These are phyloP conservation scores for Boletus reticulatus DNA, from an alignment of 768 basidiomycete genomes.

Conservation along the genomic window DNA sequence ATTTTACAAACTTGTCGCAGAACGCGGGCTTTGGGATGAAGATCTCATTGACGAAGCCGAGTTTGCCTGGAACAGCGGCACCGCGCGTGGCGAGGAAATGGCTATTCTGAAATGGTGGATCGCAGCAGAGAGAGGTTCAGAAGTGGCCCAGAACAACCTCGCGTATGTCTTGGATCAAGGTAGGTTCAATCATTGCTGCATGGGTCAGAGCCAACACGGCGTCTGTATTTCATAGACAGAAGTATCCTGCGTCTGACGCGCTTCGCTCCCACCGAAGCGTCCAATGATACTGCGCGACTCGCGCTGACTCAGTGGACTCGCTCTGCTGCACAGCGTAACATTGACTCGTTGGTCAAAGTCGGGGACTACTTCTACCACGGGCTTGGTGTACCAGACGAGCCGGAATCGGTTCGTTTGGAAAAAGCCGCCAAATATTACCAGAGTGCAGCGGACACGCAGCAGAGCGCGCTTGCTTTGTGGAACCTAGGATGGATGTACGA, in stretches of 20 bases:
- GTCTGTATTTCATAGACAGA: conserved; percentile 47
- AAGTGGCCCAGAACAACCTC: conserved; percentile 93
- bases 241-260: conserved; percentile 66
- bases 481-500: conserved; percentile 99
- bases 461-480: conserved; percentile 96
- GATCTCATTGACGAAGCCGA: conserved; percentile 82
- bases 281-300: conserved; percentile 77
- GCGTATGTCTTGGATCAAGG: conserved; percentile 93
- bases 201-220: conserved; percentile 24
- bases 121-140: conserved; percentile 88
- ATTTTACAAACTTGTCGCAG: conserved; percentile 90
- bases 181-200: conserved; percentile 36
- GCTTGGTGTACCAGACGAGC: conserved; percentile 71
- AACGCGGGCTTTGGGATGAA: conserved; percentile 86
- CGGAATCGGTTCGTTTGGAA: conserved; percentile 66
- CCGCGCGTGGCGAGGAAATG: conserved; percentile 69
- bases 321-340: conserved; percentile 88
- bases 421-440: conserved; percentile 95
- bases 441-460: conserved; percentile 87
- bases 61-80: conserved; percentile 64
- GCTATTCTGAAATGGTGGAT: conserved; percentile 96
- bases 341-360: conserved; percentile 97
- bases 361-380: conserved; percentile 97
- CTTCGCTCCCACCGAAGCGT: conserved; percentile 68
- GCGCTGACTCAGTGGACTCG: conserved; percentile 94